A percentile compares a stretch with the other conserved stretches of the same genome.
phyloP scores from a whole-genome alignment of 2,329 filamentous ascomycete species.

The Cercospora janseana region DNA sequence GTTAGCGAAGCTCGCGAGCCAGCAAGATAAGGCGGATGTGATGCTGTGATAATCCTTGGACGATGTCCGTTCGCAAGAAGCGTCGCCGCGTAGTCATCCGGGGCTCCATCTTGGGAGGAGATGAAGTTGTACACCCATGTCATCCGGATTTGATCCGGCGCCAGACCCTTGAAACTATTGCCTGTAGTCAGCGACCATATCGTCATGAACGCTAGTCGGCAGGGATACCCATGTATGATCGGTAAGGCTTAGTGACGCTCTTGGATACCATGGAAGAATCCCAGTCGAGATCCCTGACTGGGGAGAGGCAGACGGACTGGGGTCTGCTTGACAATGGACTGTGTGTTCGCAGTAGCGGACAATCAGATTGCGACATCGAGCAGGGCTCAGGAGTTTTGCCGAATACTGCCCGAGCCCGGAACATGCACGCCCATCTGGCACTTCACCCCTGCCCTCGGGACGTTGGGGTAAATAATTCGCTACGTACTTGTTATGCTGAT shows the following conservation, averaged over 20 bases:
- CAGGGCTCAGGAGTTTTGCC: no score
- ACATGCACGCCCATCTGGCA: no score
- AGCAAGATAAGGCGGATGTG: no score
- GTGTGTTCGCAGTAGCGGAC: constrained; percentile 3
- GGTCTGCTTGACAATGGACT: background rate
- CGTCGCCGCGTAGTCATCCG: no score
- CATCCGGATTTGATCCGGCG: constrained; percentile 2
- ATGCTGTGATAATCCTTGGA: no score
- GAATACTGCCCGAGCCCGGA: no score
- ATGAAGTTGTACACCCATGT: constrained; percentile 6
- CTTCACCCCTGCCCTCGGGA: no score
- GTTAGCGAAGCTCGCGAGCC: no score
- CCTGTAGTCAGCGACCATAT: constrained; percentile 4
- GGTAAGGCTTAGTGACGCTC: background rate
- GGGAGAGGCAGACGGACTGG: background rate
- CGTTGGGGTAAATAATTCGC: no score
- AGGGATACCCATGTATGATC: background rate
- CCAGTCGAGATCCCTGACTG: background rate
- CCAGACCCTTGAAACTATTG: constrained; percentile 7
- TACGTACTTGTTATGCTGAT: no score
- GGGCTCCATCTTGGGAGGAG: no score
- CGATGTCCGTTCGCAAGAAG: no score
- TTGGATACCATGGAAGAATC: background rate
- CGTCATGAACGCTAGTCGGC: background rate
- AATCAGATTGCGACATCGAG: constrained; percentile 4